A percentile compares a stretch with the other conserved stretches of the same genome.
These are phyloP conservation scores for Aspergillus spinulosporus DNA, from an alignment of 2,329 filamentous ascomycete genomes.

Conservation along the genomic window DNA sequence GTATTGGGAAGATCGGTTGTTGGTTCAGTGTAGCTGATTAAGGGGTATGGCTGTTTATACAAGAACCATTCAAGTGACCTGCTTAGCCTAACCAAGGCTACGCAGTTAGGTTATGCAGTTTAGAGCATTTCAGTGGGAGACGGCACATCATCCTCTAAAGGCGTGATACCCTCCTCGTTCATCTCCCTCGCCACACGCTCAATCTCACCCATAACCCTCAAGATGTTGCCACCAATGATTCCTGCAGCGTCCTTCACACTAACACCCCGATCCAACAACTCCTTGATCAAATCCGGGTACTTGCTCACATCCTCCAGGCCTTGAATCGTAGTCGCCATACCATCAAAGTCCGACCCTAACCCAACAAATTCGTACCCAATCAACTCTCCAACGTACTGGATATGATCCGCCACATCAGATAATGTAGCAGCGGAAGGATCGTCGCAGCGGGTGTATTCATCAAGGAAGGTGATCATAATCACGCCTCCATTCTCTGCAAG, in stretches of 20 bases:
- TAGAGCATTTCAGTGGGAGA: neutral
- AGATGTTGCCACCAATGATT: conserved; percentile 74
- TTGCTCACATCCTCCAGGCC: conserved; percentile 84
- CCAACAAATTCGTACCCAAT: conserved; percentile 89
- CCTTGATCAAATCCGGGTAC: conserved; percentile 74
- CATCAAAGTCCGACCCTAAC: conserved; percentile 87
- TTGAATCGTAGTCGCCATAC: conserved; percentile 57
- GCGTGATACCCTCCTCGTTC: conserved; percentile 56
- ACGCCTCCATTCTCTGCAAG: conserved; percentile 72
- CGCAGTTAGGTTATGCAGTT: no score
- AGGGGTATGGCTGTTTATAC: no score
- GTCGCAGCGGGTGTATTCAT: conserved; percentile 78
- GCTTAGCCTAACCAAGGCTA: no score
- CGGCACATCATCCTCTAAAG: conserved; percentile 45
- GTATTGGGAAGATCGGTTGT: no score
- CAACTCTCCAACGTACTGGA: conserved; percentile 75
- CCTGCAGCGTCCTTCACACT: conserved; percentile 72
- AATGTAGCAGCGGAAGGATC: conserved; percentile 71
- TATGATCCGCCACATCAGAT: conserved; percentile 74
- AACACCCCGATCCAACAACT: conserved; percentile 71
- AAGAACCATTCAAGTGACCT: no score
- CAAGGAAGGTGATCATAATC: conserved; percentile 89
- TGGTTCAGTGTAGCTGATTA: no score
- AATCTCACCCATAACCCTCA: conserved; percentile 80
- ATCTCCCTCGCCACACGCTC: conserved; percentile 69